Conservation (phyloP, 306 rosid species). For the Prunus mira region DNA sequence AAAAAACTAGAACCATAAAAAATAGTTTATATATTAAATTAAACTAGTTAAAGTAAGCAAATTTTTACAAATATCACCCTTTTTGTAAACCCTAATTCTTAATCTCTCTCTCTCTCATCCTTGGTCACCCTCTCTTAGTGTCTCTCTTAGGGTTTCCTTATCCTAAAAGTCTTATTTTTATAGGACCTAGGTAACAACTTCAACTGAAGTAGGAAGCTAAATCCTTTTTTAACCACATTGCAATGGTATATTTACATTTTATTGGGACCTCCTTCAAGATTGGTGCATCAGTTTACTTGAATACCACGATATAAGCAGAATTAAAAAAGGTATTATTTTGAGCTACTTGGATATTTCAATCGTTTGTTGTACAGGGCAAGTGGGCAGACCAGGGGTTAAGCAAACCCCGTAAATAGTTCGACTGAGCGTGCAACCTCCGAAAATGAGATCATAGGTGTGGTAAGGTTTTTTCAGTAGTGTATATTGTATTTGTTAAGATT, state of each 20-base stretch:
- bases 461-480: neutral
- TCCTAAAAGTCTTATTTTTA: too few species aligned
- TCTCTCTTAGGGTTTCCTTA: too few species aligned
- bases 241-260: neutral
- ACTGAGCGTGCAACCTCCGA: neutral
- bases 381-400: neutral
- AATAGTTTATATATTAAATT: too few species aligned
- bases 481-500: neutral
- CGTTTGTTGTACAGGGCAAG: neutral
- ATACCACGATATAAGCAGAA: neutral
- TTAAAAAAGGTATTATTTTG: neutral
- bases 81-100: too few species aligned
- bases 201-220: too few species aligned
- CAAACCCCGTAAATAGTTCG: neutral
- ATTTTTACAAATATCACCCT: too few species aligned
- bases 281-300: neutral
- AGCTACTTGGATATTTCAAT: neutral
- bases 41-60: too few species aligned
- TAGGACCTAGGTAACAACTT: too few species aligned
- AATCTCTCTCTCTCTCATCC: too few species aligned
- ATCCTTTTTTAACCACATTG: too few species aligned
- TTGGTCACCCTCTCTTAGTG: too few species aligned
- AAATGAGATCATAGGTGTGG: neutral
- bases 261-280: conserved; percentile 6
- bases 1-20: too few species aligned